Percentiles rank a stretch among this genome's conserved stretches.
Evolutionary conservation across 352 stramenopile species (phyloP).

Genomic region (Globisporangium iwayamae): DNA sequence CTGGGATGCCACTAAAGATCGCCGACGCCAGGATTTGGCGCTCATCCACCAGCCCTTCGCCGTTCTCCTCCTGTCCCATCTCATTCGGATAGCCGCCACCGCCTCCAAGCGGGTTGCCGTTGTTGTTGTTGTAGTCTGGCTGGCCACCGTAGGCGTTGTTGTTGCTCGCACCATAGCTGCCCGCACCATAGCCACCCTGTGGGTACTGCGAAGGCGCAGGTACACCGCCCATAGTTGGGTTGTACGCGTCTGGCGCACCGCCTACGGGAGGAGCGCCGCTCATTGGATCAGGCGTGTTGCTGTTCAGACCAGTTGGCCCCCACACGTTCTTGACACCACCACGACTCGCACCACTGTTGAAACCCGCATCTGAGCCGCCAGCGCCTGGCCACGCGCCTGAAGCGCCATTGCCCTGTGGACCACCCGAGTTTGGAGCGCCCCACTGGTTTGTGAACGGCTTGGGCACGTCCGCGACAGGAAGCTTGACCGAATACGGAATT

Average conservation of each 20-base stretch:
- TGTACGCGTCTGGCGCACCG: conserved; percentile 32
- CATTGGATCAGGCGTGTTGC: conserved; percentile 12
- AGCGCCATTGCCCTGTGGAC: conserved; percentile 17
- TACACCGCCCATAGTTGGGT: conserved; percentile 11
- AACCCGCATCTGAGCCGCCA: conserved; percentile 35
- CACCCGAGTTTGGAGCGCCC: conserved; percentile 27
- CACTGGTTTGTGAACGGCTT: conserved; percentile 62
- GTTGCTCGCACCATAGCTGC: background rate
- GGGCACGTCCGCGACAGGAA: conserved; percentile 55
- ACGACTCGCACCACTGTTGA: conserved; percentile 24
- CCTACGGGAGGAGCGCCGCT: conserved; percentile 1
- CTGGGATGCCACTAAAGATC: conserved; percentile 95
- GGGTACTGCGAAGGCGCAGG: conserved; percentile 12
- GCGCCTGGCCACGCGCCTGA: conserved; percentile 29
- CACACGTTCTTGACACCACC: conserved; percentile 80
- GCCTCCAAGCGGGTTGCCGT: conserved; percentile 15
- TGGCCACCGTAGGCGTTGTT: conserved; percentile 10
- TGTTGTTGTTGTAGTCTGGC: conserved; percentile 13
- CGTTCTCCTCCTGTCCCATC: conserved; percentile 41
- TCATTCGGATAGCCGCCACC: conserved; percentile 36
- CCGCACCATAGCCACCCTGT: conserved; percentile 19
- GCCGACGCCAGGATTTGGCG: conserved; percentile 90
- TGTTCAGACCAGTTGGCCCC: conserved; percentile 76
- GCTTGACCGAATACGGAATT: conserved; percentile 79
- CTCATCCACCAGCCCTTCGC: conserved; percentile 66